Evolutionary conservation across 257 asterid genomes (phyloP), one percentile per base, ranked within the genome.

Genomic region (Ocimum tenuiflorum): DNA sequence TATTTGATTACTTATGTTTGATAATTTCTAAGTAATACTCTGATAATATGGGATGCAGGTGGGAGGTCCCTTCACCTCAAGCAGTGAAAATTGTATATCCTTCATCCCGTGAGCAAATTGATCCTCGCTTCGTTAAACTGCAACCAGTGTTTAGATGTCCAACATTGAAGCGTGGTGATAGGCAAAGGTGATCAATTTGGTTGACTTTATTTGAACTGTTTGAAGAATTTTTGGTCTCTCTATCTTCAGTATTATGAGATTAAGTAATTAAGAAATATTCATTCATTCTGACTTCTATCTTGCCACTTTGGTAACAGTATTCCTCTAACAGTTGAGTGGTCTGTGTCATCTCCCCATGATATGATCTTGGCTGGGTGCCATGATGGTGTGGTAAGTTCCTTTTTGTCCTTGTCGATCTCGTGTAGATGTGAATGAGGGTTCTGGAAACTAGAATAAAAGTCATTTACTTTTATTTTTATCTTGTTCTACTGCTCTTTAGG

Each of bases 11-110:
- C 49, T 8, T 38, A 29, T 23, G 13, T 4, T 42, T 41, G 22
- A 54, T 20, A 24, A 15, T 24, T 31, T 54, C 9, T 36, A 56
- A 17, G 29, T 42, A 29, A 22, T 49, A 31, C 50, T 10, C 20
- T 33, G 43, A 10, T 52, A 11, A 29, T 58, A 61, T 77, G 66
- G 23, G 61, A 55, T 80, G 79, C 85, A 90, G 97, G 84, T 94
- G 99, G 99, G 95, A 94, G 77, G 89, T 94, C 72, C 99, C 99
- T 77, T 84, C 79, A 65, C 97, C 96, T 70, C 88, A 58, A 63
- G 67, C 85, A 1, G 74, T 86, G 67, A 78, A 85, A 81, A 79
- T 46, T 61, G 76, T 86, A 64, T 94, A 76, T 83, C 82, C 90
- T 70, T 60, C 74, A 58, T 62, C 42, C 53, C 78, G 80, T 75